These are phyloP conservation scores for Proliferodiscus dingleyae DNA, from an alignment of 2,329 filamentous ascomycete genomes.

Conservation along the genomic window DNA sequence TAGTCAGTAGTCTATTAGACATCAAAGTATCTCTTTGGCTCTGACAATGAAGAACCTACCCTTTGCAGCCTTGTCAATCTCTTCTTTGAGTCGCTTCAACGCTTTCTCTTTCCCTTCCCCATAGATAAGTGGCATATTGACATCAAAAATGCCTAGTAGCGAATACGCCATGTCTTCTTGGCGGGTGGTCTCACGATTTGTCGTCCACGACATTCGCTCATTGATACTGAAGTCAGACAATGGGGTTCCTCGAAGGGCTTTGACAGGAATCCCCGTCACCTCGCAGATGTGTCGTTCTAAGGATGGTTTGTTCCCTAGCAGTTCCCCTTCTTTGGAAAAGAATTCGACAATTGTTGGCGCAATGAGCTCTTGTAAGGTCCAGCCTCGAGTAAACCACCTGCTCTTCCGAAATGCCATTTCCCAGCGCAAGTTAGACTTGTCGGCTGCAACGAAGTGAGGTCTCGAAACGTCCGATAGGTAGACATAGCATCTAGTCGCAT, in stretches of 20 bases:
- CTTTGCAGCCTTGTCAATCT: constrained; percentile 27
- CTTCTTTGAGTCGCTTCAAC: constrained; percentile 33
- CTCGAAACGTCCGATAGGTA: constrained; percentile 14
- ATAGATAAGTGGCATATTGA: no score
- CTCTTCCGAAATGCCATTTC: constrained; percentile 12
- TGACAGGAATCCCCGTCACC: constrained; percentile 16
- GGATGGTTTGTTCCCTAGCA: constrained; percentile 15
- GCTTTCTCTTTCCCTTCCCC: constrained; percentile 26
- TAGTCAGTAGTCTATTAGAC: constrained; percentile 12
- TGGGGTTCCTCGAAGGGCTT: constrained; percentile 11
- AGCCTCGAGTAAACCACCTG: constrained; percentile 15
- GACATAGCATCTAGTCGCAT: constrained; percentile 15
- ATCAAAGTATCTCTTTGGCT: not conserved
- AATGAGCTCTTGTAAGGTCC: constrained; percentile 19
- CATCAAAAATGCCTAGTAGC: no score
- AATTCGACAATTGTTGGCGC: constrained; percentile 16
- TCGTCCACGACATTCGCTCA: constrained; percentile 36
- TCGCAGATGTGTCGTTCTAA: constrained; percentile 18
- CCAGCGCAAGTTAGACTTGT: constrained; percentile 2
- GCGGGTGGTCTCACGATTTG: constrained; percentile 31
- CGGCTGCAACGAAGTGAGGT: not conserved
- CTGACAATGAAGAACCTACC: constrained; percentile 3
- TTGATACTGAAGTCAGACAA: constrained; percentile 13
- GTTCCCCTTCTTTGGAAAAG: constrained; percentile 15
- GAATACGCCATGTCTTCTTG: constrained; percentile 42